Conservation (phyloP, 768 basidiomycete species). For the Lactarius hengduanensis region DNA sequence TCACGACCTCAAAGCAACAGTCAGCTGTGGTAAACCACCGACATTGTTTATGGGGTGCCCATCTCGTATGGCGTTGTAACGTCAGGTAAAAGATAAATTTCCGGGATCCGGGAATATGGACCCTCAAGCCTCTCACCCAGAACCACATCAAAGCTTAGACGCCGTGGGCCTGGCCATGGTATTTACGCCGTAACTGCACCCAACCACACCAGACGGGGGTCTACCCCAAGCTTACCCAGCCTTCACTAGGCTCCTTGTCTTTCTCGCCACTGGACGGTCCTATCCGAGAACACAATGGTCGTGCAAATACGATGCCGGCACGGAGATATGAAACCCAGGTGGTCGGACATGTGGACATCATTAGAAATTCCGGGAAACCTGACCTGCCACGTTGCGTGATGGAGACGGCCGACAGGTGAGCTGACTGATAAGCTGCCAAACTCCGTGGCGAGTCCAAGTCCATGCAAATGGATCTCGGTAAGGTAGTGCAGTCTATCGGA, state of each 20-base stretch:
- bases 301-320: not conserved
- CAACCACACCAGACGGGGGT: not conserved
- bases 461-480: constrained; percentile 1
- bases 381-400: not conserved
- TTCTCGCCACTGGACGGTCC: not conserved
- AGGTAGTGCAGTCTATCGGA: not conserved
- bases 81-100: not conserved
- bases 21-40: not conserved
- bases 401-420: not conserved
- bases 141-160: not conserved
- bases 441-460: constrained; percentile 6
- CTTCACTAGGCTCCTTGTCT: not conserved
- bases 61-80: not conserved
- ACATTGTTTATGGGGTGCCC: not conserved
- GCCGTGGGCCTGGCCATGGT: not conserved
- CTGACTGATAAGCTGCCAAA: constrained; percentile 2
- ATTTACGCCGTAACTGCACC: not conserved
- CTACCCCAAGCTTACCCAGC: not conserved
- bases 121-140: not conserved
- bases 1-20: not conserved
- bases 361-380: not conserved
- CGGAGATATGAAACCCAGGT: not conserved
- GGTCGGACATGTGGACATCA: not conserved
- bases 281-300: not conserved
- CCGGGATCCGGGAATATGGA: not conserved